Base-by-base conservation (phyloP, 148 eudicot genomes). In the Pharnaceum exiguum region DNA sequence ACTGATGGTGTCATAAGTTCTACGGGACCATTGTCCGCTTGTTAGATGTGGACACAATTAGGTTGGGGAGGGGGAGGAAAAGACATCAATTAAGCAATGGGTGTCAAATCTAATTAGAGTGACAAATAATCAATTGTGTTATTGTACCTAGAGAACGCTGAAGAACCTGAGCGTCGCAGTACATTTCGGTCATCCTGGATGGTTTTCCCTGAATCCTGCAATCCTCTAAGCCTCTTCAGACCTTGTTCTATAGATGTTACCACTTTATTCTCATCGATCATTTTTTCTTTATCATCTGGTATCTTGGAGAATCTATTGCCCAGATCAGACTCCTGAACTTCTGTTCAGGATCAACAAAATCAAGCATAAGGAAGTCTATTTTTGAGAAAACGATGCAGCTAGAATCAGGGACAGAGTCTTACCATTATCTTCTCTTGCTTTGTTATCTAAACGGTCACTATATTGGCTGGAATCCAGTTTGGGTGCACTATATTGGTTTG, bases 121-220 rank as follows among this genome's bases (percentile, higher is more conserved):
- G n/a, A n/a, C n/a, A n/a, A n/a, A n/a, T n/a, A 0, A 16, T 10
- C 5, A 27, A 13, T 28, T 38, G 13, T 24, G 49, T 46, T 18
- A 29, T 7, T 27, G n/a, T 29, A 79, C 83, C 79, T 71, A 3
- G 83, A 63, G 66, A 79, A 79, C 51, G 83, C 83, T 35, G 83
- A 79, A 55, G 68, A 72, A 59, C 65, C 77, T 45, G 79, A 79
- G 44, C 64, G 71, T 24, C 74, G 57, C 59, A 71, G 57, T 33
- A 75, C 71, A 63, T 64, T 68, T 35, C 77, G 56, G 10, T 75
- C 74, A 32, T 71, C 78, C 52, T 75, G 77, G 22, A 55, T 25
- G 17, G 59, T 23, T 22, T 68, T 69, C 29, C 66, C 75, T 27
- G 24, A 53, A 25, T 69, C 71, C 38, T 57, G 59, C 29, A 48